These are phyloP conservation scores for Brettanomyces nanus DNA, from an alignment of 805 yeast genomes.

Conservation along the genomic window DNA sequence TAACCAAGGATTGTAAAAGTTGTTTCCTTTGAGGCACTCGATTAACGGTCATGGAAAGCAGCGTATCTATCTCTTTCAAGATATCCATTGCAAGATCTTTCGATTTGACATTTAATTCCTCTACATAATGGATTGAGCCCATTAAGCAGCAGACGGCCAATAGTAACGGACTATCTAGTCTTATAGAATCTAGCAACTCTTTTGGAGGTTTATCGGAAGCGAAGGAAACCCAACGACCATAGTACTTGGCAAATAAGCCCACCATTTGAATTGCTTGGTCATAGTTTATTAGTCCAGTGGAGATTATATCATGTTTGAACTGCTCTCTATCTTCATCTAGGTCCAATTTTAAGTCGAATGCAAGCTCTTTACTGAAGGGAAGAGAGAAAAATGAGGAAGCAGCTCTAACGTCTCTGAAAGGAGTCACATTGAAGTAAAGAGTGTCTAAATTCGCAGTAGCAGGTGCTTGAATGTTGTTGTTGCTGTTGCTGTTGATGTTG, in stretches of 20 bases:
- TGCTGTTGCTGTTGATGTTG: neutral
- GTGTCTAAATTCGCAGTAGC: conserved; percentile 4
- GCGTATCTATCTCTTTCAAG: conserved; percentile 37
- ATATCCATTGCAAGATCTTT: conserved; percentile 21
- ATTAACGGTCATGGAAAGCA: conserved; percentile 36
- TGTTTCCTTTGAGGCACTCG: conserved; percentile 36
- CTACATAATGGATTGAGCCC: conserved; percentile 39
- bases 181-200: conserved; percentile 37
- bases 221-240: conserved; percentile 64
- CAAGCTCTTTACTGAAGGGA: conserved; percentile 22
- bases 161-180: conserved; percentile 46
- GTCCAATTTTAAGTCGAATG: conserved; percentile 11
- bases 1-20: conserved; percentile 55
- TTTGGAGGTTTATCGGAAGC: conserved; percentile 39
- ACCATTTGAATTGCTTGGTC: conserved; percentile 39
- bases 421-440: conserved; percentile 16
- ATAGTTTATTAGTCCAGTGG: conserved; percentile 36
- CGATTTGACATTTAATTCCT: conserved; percentile 10
- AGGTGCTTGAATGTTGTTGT: neutral
- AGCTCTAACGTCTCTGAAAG: conserved; percentile 18
- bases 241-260: conserved; percentile 44
- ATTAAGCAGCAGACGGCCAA: conserved; percentile 55
- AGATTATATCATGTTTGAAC: conserved; percentile 14
- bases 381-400: conserved; percentile 13
- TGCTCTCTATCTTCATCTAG: conserved; percentile 3